These are phyloP conservation scores for Plasmodium knowlesi DNA, from an alignment of 169 alveolate genomes.

Conservation along the genomic window DNA sequence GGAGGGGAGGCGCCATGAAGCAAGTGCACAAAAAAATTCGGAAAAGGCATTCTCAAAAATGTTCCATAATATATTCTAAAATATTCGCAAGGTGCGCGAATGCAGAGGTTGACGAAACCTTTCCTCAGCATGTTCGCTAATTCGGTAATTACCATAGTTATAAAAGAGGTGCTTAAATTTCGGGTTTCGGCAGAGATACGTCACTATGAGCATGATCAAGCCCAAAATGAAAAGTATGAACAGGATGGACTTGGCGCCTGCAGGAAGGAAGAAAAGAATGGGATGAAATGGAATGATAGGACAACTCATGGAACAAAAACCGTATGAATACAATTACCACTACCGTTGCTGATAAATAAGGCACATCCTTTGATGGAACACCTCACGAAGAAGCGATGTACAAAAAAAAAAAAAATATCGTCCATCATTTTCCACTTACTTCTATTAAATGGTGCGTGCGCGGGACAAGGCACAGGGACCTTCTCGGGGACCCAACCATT, in stretches of 20 bases:
- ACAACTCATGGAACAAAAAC: neutral
- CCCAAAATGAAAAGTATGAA: constrained; percentile 64
- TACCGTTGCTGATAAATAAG: neutral
- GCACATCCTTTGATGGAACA: neutral
- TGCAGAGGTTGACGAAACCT: neutral
- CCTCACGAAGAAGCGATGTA: neutral
- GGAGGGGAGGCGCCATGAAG: neutral
- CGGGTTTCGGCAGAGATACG: constrained; percentile 71
- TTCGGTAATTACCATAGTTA: constrained; percentile 41
- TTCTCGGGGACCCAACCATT: constrained; percentile 96
- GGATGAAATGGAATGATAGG: neutral
- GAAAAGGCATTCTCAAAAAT: neutral
- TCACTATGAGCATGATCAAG: constrained; percentile 66
- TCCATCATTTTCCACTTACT: constrained; percentile 38
- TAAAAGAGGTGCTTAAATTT: constrained; percentile 54
- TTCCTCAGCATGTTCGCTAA: neutral
- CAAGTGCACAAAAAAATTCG: neutral
- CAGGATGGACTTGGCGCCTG: constrained; percentile 69
- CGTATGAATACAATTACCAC: neutral
- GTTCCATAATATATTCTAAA: no score
- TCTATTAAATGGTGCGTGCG: constrained; percentile 87
- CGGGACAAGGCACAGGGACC: constrained; percentile 94
- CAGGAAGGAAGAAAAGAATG: neutral
- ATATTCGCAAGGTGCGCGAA: neutral
- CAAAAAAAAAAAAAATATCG: neutral